phyloP scores from a whole-genome alignment of 371 early-diverging fungal species.

The Mortierella sp. region DNA sequence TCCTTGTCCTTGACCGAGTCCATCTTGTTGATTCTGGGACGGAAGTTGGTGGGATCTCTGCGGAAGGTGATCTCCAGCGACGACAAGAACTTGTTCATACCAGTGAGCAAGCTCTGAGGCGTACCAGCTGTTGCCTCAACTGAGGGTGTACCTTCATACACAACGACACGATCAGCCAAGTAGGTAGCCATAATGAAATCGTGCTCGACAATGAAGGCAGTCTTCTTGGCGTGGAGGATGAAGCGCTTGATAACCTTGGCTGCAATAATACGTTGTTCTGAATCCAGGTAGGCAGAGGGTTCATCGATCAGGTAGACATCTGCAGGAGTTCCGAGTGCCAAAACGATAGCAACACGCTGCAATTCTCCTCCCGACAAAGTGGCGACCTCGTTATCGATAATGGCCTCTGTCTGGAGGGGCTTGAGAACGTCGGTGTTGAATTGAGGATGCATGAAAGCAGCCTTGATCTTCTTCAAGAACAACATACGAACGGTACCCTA shows the following conservation, averaged over 20 bases:
- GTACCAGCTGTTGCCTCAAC: constrained; percentile 85
- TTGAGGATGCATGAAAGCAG: constrained; percentile 93
- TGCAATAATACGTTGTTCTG: constrained; percentile 99
- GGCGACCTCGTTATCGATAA: constrained; percentile 94
- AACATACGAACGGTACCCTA: constrained; percentile 95
- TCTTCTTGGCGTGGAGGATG: constrained; percentile 97
- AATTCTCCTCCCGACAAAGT: constrained; percentile 99
- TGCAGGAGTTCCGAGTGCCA: constrained; percentile 96
- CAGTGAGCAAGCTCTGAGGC: constrained; percentile 94
- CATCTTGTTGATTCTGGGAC: constrained; percentile 99
- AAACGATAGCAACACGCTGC: constrained; percentile 99
- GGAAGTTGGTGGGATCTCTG: constrained; percentile 98
- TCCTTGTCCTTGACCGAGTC: constrained; percentile 98
- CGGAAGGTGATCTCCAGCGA: constrained; percentile 98
- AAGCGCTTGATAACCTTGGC: constrained; percentile 99
- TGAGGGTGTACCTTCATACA: constrained; percentile 96
- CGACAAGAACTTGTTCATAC: constrained; percentile 97
- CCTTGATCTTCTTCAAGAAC: constrained; percentile 94
- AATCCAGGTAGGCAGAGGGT: constrained; percentile 99
- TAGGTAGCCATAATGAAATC: constrained; percentile 99
- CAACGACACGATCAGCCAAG: constrained; percentile 99
- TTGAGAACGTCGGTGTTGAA: constrained; percentile 99
- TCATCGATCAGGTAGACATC: constrained; percentile 99
- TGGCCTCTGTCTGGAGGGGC: constrained; percentile 94
- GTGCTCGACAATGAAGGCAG: constrained; percentile 99